phyloP scores from a whole-genome alignment of 2,329 filamentous ascomycete genomes.

The Coniochaeta prunicola region DNA sequence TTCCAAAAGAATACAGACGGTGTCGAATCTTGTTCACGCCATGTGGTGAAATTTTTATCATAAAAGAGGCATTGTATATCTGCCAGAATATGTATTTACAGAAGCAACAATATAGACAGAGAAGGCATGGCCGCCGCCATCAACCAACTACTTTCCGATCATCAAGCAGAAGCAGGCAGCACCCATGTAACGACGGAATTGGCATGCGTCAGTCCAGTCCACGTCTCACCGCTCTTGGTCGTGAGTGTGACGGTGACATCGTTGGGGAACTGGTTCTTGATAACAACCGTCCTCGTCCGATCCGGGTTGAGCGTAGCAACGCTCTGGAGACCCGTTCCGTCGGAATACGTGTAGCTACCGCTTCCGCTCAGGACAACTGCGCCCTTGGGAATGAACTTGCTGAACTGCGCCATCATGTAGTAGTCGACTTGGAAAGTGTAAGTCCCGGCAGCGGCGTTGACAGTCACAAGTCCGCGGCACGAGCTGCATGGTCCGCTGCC shows the following conservation, averaged over 20 bases:
- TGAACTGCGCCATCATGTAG: conserved; percentile 47
- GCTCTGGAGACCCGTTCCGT: conserved; percentile 31
- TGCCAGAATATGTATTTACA: not conserved
- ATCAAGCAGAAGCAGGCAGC: conserved; percentile 17
- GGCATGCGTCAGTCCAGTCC: conserved; percentile 28
- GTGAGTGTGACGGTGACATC: conserved; percentile 33
- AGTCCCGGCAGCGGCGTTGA: conserved; percentile 37
- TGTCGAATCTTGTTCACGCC: not conserved
- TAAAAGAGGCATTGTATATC: not conserved
- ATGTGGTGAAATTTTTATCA: not conserved
- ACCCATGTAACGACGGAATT: conserved; percentile 31
- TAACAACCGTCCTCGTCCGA: conserved; percentile 34
- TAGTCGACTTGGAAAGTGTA: conserved; percentile 42
- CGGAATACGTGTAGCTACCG: conserved; percentile 34
- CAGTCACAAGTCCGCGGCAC: conserved; percentile 46
- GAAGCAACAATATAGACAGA: not conserved
- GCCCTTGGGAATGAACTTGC: conserved; percentile 37
- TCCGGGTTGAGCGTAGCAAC: conserved; percentile 41
- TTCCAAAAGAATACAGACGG: not conserved
- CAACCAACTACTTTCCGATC: not conserved
- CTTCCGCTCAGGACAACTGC: conserved; percentile 32
- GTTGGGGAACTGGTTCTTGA: conserved; percentile 38
- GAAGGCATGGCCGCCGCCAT: not conserved
- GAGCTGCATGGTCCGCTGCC: conserved; percentile 29
- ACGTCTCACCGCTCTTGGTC: conserved; percentile 24